Conservation (phyloP, 257 asterid species). For the Fraxinus excelsior region DNA sequence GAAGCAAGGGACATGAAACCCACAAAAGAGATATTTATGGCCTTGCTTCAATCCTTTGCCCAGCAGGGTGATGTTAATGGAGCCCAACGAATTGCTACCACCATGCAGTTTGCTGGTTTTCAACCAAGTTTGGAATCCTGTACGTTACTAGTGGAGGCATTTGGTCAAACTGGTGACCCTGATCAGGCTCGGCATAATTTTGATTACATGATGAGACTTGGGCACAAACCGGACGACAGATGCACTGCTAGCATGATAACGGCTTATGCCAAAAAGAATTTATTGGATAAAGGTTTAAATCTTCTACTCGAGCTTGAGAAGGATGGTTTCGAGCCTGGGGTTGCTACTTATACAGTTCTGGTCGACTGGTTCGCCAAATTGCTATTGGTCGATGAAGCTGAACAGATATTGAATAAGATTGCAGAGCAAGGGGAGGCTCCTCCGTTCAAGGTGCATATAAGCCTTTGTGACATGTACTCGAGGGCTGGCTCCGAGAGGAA, state of each 20-base stretch:
- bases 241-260: slow-evolving; percentile 65
- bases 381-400: slow-evolving; percentile 80
- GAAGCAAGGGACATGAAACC: slow-evolving; percentile 51
- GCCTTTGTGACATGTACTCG: slow-evolving; percentile 78
- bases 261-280: slow-evolving; percentile 58
- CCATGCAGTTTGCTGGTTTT: slow-evolving; percentile 58
- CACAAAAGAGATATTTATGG: slow-evolving; percentile 59
- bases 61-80: slow-evolving; percentile 34
- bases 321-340: slow-evolving; percentile 73
- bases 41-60: slow-evolving; percentile 62
- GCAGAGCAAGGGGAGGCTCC: slow-evolving; percentile 73
- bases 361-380: slow-evolving; percentile 76
- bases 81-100: slow-evolving; percentile 45
- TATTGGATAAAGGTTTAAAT: slow-evolving; percentile 59
- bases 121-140: slow-evolving; percentile 51
- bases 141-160: slow-evolving; percentile 64
- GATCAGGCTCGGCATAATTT: slow-evolving; percentile 51
- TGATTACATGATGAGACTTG: slow-evolving; percentile 53
- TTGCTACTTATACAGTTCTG: slow-evolving; percentile 64
- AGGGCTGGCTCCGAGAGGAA: slow-evolving; percentile 64
- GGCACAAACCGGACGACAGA: slow-evolving; percentile 79
- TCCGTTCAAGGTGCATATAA: slow-evolving; percentile 63
- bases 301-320: slow-evolving; percentile 72
- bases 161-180: slow-evolving; percentile 36
- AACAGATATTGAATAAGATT: slow-evolving; percentile 72